These are phyloP conservation scores for Rhizopus microsporus DNA, from an alignment of 371 early-diverging fungal genomes.

Conservation along the genomic window DNA sequence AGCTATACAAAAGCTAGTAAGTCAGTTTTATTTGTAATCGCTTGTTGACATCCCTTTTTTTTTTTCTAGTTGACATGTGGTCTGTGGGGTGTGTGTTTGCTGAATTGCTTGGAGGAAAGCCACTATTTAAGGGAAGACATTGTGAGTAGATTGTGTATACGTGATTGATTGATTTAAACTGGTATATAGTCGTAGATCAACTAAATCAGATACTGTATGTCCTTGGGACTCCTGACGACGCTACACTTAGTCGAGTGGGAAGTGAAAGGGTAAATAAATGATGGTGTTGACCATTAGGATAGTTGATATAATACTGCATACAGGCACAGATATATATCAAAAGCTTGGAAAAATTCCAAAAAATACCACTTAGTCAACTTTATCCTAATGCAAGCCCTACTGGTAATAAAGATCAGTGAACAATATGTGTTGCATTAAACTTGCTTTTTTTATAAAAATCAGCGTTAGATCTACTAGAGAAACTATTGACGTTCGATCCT, in stretches of 20 bases:
- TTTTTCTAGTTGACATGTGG: conserved; percentile 87
- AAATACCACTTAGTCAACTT: conserved; percentile 1
- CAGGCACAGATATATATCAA: conserved; percentile 10
- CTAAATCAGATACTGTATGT: conserved; percentile 94
- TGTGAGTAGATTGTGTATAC: conserved; percentile 41
- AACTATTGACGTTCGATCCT: conserved; percentile 78
- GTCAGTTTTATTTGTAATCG: not conserved
- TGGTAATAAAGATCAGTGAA: conserved; percentile 2
- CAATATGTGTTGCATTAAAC: not conserved
- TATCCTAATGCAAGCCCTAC: conserved; percentile 10
- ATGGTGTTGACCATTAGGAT: not conserved
- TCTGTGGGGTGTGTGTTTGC: conserved; percentile 96
- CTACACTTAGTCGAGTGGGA: conserved; percentile 78
- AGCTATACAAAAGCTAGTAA: conserved; percentile 89
- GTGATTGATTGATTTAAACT: not conserved
- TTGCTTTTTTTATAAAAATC: conserved; percentile 11
- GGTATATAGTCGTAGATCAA: conserved; percentile 84
- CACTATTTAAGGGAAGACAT: conserved; percentile 86
- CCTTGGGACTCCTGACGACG: conserved; percentile 96
- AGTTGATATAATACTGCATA: not conserved
- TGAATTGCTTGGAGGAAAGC: conserved; percentile 87
- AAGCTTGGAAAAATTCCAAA: conserved; percentile 2
- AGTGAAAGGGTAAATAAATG: conserved; percentile 59
- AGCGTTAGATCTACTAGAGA: conserved; percentile 79
- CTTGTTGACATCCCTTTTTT: too few species aligned